Percentiles rank a stretch among this genome's conserved stretches.
phyloP scores from a whole-genome alignment of 2,329 filamentous ascomycete genomes.

The Colletotrichum lupini region DNA sequence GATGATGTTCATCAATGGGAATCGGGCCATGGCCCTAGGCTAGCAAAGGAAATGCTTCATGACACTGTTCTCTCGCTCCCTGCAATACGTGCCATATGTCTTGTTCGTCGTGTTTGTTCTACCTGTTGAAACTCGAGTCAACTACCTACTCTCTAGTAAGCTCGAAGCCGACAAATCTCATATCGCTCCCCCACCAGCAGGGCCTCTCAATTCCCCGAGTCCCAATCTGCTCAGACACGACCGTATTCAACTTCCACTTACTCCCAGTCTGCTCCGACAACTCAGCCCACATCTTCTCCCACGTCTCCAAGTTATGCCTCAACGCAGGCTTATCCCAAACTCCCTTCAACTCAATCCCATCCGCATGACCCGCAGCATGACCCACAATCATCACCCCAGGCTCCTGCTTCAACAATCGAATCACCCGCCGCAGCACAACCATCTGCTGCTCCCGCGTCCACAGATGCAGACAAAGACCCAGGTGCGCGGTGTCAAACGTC shows the following conservation, averaged over 20 bases:
- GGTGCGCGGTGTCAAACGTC: conserved; percentile 39
- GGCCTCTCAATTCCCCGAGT: background rate
- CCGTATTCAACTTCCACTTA: conserved; percentile 21
- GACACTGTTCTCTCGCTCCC: conserved; percentile 19
- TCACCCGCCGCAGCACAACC: conserved; percentile 19
- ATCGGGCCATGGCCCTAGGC: conserved; percentile 35
- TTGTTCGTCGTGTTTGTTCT: background rate
- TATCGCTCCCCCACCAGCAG: background rate
- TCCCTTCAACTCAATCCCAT: conserved; percentile 15
- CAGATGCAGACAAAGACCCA: conserved; percentile 41
- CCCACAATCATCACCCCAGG: conserved; percentile 33
- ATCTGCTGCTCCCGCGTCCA: conserved; percentile 39
- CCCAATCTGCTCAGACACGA: background rate
- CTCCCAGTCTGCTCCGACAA: conserved; percentile 33
- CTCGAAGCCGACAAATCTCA: conserved; percentile 18
- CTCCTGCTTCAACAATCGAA: conserved; percentile 20
- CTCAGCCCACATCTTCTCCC: conserved; percentile 35
- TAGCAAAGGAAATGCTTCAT: conserved; percentile 36
- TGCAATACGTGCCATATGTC: background rate
- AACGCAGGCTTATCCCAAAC: background rate
- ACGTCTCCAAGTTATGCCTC: conserved; percentile 34
- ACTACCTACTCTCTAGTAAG: background rate
- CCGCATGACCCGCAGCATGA: conserved; percentile 26
- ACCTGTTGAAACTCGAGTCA: no score
- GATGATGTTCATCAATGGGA: conserved; percentile 31